Base-by-base conservation (phyloP, 768 basidiomycete species). In the Xerocomellus intermedius region DNA sequence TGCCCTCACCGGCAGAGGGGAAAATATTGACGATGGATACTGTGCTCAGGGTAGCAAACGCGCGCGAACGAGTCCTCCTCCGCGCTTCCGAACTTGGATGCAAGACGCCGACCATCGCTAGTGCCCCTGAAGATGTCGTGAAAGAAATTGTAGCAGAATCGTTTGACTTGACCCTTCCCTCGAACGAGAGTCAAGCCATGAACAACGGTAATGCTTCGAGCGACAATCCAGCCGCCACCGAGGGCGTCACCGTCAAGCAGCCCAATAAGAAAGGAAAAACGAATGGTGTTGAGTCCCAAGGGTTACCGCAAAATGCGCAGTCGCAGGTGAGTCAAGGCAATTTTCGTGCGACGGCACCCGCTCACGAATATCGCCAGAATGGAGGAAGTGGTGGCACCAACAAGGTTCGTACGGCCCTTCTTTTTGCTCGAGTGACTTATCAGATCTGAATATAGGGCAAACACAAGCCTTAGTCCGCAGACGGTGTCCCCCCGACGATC, bases 11-110 rank as follows among this genome's bases (percentile, higher is more conserved):
- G 1, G 74, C 75, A 10, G 90, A 89, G 54, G 84, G 81, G 36
- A 65, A 70, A 4, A 69, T 71, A 33, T 72, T 91, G n/a, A 83
- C 84, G 44, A 66, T 83, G 63, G 80, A 84, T 36, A 83, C 82
- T 0, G 74, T 82, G 0, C 65, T 86, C 2, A 75, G 67, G 32
- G 72, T 89, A 17, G 82, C 82, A 0, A 66, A 70, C 2, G 82
- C 81, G 3, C 77, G 86, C 1, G 87, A 88, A 55, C 69, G 68
- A 17, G 64, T 63, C 9, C 64, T 60, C 45, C 75, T 75, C 26
- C 69, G 77, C 6, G 70, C 78, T 3, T 58, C 65, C 5, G 62
- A 64, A 19, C 61, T 45, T 1, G 73, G 74, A 2, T 56, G 50
- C 33, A 63, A 55, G 17, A 66, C 65, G 0, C 74, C 75, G 0